Percentiles rank a stretch among this genome's conserved stretches.
These are phyloP conservation scores for Auricularia sp. DNA, from an alignment of 768 basidiomycete genomes.

Conservation along the genomic window DNA sequence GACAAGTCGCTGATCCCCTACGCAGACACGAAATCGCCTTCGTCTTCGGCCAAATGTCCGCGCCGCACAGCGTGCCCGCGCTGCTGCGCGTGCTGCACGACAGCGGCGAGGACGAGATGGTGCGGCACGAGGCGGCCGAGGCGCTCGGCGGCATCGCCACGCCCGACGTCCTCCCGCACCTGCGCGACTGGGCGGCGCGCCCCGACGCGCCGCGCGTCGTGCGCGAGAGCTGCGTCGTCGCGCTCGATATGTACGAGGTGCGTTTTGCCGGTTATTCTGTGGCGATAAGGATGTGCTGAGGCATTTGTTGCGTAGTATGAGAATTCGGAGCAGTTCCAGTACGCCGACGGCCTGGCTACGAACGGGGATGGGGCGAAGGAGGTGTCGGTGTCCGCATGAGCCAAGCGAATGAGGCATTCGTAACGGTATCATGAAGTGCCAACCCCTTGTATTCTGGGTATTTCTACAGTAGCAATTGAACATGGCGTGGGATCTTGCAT, in stretches of 20 bases:
- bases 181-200: constrained; percentile 74
- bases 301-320: constrained; percentile 37
- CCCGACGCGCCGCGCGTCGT: constrained; percentile 82
- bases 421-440: too few species aligned
- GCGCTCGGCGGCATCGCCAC: constrained; percentile 96
- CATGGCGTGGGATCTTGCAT: too few species aligned
- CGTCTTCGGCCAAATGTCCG: constrained; percentile 92
- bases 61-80: constrained; percentile 77
- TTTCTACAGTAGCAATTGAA: too few species aligned
- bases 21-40: constrained; percentile 94
- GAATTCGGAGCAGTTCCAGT: constrained; percentile 73
- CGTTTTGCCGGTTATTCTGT: constrained; percentile 13
- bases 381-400: too few species aligned
- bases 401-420: too few species aligned
- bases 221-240: constrained; percentile 90
- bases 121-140: constrained; percentile 96
- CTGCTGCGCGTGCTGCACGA: constrained; percentile 71
- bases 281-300: too few species aligned
- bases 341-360: constrained; percentile 41
- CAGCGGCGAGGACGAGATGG: constrained; percentile 80
- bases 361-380: neutral
- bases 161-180: constrained; percentile 77
- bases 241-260: constrained; percentile 96
- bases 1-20: neutral
- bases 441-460: too few species aligned